Evolutionary conservation across 1,139 yeast species (phyloP), one percentile per base, ranked within the genome.

Genomic region (Saccharomyces pastorianus): DNA sequence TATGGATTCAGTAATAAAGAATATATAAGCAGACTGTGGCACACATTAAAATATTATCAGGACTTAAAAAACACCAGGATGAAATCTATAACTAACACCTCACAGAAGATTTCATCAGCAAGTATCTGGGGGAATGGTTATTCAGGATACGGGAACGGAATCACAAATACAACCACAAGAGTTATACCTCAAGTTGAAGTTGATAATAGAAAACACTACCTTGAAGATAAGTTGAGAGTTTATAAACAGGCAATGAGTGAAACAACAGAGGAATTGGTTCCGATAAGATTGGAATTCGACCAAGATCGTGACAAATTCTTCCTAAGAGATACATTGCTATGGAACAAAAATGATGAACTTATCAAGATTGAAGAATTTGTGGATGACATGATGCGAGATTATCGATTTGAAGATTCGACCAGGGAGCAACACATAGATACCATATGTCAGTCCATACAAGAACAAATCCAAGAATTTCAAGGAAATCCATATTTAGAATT

Each of bases 121-220:
- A 84, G 90, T 59, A 84, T 91, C 32, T 93, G 96, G 90, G 96
- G 96, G 23, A 93, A 87, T 65, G 99, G 98, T 1, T 93, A 89
- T 68, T 84, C 85, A 60, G 98, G 98, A 0, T 91, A 90, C 67
- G 98, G 97, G 2, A 91, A 93, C 69, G 96, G 96, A 0, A 80
- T 85, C 64, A 87, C 95, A 7, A 88, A 88, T 60, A 78, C 82
- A 2, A 77, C 80, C 31, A 84, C 96, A 6, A 81, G 82, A 53
- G 77, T 91, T 34, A 69, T 62, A 14, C 63, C 70, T 44, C 64
- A 64, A 46, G 46, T 47, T 7, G 53, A 50, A 3, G 50, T 53
- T 14, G 55, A 55, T 41, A 56, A 58, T 27, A 56, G 61, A 28
- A 53, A 54, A 11, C 54, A 53, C 66, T 26, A 55, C n/a, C 53